Evolutionary conservation across 2,329 filamentous ascomycete species (phyloP).

Genomic region (Cladosporium phlei): DNA sequence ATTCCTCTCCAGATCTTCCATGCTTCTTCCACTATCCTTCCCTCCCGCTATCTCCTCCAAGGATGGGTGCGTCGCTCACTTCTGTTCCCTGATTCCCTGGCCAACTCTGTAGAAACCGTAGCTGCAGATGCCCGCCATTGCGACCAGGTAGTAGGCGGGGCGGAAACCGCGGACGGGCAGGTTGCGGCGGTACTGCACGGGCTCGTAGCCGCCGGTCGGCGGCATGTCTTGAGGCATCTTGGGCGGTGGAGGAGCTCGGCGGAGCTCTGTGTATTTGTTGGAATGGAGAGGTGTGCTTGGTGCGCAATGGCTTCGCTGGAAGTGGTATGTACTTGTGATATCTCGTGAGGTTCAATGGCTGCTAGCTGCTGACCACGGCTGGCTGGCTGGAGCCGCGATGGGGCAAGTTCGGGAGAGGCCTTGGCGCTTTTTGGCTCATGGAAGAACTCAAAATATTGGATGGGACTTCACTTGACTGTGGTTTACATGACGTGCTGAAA

Average conservation of each 20-base stretch:
- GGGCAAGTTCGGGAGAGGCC: conserved; percentile 4
- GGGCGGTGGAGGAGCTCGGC: conserved; percentile 17
- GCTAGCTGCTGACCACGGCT: conserved; percentile 9
- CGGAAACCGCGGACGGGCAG: conserved; percentile 86
- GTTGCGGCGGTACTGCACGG: conserved; percentile 98
- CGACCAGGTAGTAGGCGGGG: conserved; percentile 71
- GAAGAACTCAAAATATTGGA: no score
- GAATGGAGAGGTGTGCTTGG: not conserved
- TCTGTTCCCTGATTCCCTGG: conserved; percentile 80
- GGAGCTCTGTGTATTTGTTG: conserved; percentile 7
- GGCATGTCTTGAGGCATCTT: conserved; percentile 97
- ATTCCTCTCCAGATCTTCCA: not conserved
- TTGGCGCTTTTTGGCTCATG: no score
- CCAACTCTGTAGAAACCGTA: conserved; percentile 88
- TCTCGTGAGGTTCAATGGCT: conserved; percentile 6
- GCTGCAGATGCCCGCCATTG: conserved; percentile 71
- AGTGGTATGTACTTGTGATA: no score
- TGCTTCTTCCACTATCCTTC: not conserved
- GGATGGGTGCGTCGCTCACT: conserved; percentile 50
- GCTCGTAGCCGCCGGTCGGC: conserved; percentile 86
- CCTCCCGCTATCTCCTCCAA: not conserved
- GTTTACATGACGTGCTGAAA: no score
- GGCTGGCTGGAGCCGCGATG: conserved; percentile 1
- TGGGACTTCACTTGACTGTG: no score
- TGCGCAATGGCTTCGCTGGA: conserved; percentile 8